Evolutionary conservation across 768 basidiomycete genomes (phyloP).

Genomic region (Dacryopinax spathularia): DNA sequence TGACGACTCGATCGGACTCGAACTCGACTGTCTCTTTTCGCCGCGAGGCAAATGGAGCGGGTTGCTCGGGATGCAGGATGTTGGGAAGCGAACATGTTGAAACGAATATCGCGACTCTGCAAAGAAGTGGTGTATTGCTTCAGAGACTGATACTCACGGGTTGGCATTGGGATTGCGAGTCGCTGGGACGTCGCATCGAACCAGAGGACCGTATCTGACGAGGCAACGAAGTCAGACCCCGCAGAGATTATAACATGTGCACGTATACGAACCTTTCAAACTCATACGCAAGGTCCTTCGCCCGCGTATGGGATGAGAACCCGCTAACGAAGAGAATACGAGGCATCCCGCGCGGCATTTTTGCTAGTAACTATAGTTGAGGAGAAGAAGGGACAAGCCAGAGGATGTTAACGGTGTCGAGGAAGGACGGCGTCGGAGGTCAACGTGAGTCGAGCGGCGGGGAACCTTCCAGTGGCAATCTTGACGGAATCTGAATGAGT

Average conservation of each 20-base stretch:
- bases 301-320: constrained; percentile 69
- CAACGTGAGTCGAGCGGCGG: background rate
- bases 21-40: background rate
- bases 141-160: constrained; percentile 50
- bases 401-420: background rate
- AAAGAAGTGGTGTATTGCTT: background rate
- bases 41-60: background rate
- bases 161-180: constrained; percentile 64
- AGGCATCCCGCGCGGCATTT: constrained; percentile 9
- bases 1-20: constrained; percentile 2
- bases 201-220: constrained; percentile 58
- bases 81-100: background rate
- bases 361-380: background rate
- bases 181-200: constrained; percentile 82
- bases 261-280: constrained; percentile 70
- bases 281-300: constrained; percentile 70
- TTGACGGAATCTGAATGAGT: no score
- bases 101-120: background rate
- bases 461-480: no score
- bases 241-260: background rate
- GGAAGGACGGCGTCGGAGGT: background rate
- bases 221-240: constrained; percentile 8
- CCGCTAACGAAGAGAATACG: constrained; percentile 80
- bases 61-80: background rate
- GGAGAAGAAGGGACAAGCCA: background rate